Conservation (phyloP, 2,329 filamentous ascomycete species). For the Aureobasidium musti region DNA sequence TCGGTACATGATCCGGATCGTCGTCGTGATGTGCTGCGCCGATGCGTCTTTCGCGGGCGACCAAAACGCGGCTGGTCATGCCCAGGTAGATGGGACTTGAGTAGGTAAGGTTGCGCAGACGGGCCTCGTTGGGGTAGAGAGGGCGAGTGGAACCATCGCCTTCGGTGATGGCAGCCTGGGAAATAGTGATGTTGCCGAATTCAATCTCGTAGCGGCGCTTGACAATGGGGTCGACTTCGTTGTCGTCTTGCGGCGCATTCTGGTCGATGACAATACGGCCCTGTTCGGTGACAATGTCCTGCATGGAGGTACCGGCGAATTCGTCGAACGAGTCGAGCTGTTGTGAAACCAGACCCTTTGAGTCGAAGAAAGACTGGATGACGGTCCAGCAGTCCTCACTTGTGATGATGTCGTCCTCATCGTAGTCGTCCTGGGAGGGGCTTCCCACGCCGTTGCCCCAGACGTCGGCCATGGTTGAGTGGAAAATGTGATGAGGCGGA, state of each 20-base stretch:
- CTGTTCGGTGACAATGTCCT: conserved; percentile 91
- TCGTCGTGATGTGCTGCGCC: conserved; percentile 61
- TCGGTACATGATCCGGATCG: conserved; percentile 54
- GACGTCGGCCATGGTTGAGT: conserved; percentile 31
- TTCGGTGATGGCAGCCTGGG: conserved; percentile 87
- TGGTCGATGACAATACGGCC: conserved; percentile 91
- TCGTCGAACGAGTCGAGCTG: conserved; percentile 99
- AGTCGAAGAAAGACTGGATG: conserved; percentile 94
- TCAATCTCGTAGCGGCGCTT: conserved; percentile 93
- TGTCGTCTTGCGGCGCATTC: conserved; percentile 73
- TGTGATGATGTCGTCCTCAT: conserved; percentile 62
- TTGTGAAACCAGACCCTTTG: conserved; percentile 93
- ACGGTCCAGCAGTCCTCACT: conserved; percentile 98
- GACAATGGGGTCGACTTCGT: conserved; percentile 70
- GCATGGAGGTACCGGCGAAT: conserved; percentile 90
- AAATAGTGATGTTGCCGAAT: conserved; percentile 86
- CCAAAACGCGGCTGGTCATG: conserved; percentile 80
- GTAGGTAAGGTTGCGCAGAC: conserved; percentile 93
- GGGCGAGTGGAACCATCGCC: conserved; percentile 84
- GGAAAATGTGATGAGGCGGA: background rate
- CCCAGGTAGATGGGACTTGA: conserved; percentile 87
- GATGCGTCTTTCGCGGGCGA: conserved; percentile 75
- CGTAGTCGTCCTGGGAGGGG: conserved; percentile 32
- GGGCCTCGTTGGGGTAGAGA: conserved; percentile 90
- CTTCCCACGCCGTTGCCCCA: conserved; percentile 25